Percentiles rank a stretch among this genome's conserved stretches.
Evolutionary conservation across 176 grass and related monocot species (phyloP).

Genomic region (Carex kokanica): DNA sequence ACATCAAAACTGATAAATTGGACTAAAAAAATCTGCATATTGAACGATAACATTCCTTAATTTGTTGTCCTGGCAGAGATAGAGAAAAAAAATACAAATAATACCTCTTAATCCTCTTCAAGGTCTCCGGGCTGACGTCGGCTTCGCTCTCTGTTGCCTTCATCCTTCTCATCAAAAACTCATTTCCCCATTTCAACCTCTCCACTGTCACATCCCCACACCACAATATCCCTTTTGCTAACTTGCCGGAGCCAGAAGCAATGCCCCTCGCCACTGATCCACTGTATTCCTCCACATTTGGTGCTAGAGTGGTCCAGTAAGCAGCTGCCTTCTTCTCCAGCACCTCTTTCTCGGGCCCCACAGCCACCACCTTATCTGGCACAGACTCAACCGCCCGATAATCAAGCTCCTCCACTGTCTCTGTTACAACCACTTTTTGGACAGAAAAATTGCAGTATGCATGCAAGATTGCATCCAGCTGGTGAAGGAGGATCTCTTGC

Average conservation of each 20-base stretch:
- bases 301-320: slow-evolving; percentile 83
- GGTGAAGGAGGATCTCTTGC: slow-evolving; percentile 27
- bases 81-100: not conserved
- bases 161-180: slow-evolving; percentile 60
- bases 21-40: not conserved
- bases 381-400: slow-evolving; percentile 25
- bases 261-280: slow-evolving; percentile 52
- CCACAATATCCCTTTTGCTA: slow-evolving; percentile 68
- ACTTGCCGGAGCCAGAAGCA: slow-evolving; percentile 45
- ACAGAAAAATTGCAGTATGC: slow-evolving; percentile 57
- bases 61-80: not conserved
- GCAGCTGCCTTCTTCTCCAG: slow-evolving; percentile 57
- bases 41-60: not conserved
- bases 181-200: slow-evolving; percentile 63
- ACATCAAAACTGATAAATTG: not conserved
- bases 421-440: slow-evolving; percentile 39
- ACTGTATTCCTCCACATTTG: slow-evolving; percentile 81
- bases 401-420: not conserved
- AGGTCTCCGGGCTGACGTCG: slow-evolving; percentile 62
- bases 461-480: slow-evolving; percentile 43
- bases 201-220: slow-evolving; percentile 76
- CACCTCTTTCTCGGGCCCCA: not conserved
- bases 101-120: slow-evolving; percentile 73
- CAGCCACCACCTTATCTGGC: slow-evolving; percentile 35
- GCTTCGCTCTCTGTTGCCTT: slow-evolving; percentile 36